Base-by-base conservation (phyloP, 2,329 filamentous ascomycete genomes). In the Periglandula ipomoeae region DNA sequence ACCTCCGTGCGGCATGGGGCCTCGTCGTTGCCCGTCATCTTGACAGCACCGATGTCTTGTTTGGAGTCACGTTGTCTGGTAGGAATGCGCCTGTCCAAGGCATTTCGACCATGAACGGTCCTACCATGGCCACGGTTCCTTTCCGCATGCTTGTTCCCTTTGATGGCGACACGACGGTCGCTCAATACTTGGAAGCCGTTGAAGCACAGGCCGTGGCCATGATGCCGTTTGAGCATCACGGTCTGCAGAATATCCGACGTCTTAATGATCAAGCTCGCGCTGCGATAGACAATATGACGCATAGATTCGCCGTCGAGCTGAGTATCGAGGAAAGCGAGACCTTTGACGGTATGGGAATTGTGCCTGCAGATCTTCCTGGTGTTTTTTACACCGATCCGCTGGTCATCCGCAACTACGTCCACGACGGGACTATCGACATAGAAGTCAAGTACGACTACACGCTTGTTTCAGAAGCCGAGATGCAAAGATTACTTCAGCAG, bases 41-140 rank as follows among this genome's bases (percentile, higher is more conserved):
- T 7, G 53, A 49, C 19, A 32, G 44, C 3, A 42, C 50, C 4
- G 58, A 59, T 43, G 50, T 64, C 0, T 27, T 56, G 1, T 65
- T 64, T 35, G 61, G 60, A 1, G 53, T 52, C 5, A 58, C 59
- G 0, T 47, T 61, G 1, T 60, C 59, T 1, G 64, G 65, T 9
- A 59, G 64, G 1, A 53, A 60, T 7, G 56, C 59, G 3, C 51
- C 56, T 1, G 46, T 67, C 2, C 30, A 42, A 2, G 59, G 57
- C 7, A 54, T 66, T 1, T 56, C 59, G 5, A 48, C 53, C 1
- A 58, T 65, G 6, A 46, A 55, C 3, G 65, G 61, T 1, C 61
- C 64, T 3, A 59, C 59, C 0, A 61, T 67, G 23, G 56, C 59
- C 13, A 63, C 61, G 4, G 52, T 66, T 0, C 63, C 63, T 5